Base-by-base conservation (phyloP, 495 filamentous ascomycete genomes). In the Darksidea phi region DNA sequence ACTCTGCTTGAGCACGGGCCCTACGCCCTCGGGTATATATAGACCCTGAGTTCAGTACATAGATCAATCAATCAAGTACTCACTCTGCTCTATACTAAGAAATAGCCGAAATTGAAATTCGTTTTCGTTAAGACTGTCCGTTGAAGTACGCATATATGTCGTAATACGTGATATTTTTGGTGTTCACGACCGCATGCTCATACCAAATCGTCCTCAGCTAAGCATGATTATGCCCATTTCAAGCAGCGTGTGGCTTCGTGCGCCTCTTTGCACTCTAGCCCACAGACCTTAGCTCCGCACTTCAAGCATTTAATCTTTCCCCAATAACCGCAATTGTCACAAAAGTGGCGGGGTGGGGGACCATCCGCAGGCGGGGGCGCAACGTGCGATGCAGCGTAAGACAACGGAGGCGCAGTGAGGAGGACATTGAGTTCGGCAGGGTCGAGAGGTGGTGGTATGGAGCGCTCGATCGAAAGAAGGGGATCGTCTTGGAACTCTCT, bases 261-360 rank as follows among this genome's bases (percentile, higher is more conserved):
- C 43, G 82, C 77, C 63, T 83, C 82, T 63, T 92, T 82, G 72
- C 91, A 96, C 61, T 88, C 86, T 54, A 96, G 72, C 62, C 89
- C 88, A 74, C 91, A 96, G 11, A 87, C 88, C 64, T 89, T 73
- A 54, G 81, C 78, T 36, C 90, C 90, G 75, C 91, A 96, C 74
- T 85, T 91, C 76, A 87, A 83, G 73, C 91, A 96, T 73, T 81
- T 83, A 26, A 91, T 87, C 63, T 87, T 80, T 1, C 91, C 91
- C 91, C 92, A 96, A 73, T 94, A 95, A 28, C 91, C 91, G 74
- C 91, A 96, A 51, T 92, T 86, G 68, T 88, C 89, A 75, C 91
- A 96, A 69, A 96, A 96, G 24, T 72, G 70, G 51, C 90, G 78
- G 45, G 69, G 70, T 52, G 79, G 75, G n/a, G 89, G 84, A 50